Evolutionary conservation across 495 filamentous ascomycete species (phyloP).

Genomic region (Aspergillus biplanus): DNA sequence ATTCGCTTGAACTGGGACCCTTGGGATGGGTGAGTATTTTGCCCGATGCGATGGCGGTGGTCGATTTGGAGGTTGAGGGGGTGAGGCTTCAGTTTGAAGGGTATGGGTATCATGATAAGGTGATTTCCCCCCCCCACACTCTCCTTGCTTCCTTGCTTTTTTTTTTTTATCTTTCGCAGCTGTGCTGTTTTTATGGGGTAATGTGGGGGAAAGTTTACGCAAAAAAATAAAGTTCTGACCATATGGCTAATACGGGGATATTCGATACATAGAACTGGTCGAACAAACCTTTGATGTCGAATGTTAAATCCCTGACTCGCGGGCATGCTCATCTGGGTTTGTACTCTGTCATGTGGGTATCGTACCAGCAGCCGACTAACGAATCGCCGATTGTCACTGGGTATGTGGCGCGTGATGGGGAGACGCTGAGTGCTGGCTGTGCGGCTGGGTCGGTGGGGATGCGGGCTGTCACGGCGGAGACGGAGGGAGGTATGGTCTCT

Average conservation of each 20-base stretch:
- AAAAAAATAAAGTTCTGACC: too few relatives aligned
- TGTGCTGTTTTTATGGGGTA: neutral
- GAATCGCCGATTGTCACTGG: slow-evolving; percentile 23
- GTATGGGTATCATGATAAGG: slow-evolving; percentile 47
- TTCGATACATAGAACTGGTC: slow-evolving; percentile 13
- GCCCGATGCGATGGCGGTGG: slow-evolving; percentile 34
- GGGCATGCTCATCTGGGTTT: slow-evolving; percentile 42
- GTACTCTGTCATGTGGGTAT: slow-evolving; percentile 44
- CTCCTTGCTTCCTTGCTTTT: neutral
- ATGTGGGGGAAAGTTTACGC: too few relatives aligned
- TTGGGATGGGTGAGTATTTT: slow-evolving; percentile 44
- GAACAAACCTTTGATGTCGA: slow-evolving; percentile 26
- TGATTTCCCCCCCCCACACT: slow-evolving; percentile 10
- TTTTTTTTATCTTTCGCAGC: neutral
- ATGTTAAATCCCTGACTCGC: slow-evolving; percentile 38
- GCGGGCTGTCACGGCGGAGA: neutral
- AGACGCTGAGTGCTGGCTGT: slow-evolving; percentile 26
- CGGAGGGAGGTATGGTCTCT: neutral
- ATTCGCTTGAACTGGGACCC: slow-evolving; percentile 29
- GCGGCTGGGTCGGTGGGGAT: slow-evolving; percentile 18
- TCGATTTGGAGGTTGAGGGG: slow-evolving; percentile 35
- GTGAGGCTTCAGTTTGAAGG: slow-evolving; percentile 37
- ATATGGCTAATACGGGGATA: neutral
- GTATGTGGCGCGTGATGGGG: slow-evolving; percentile 35
- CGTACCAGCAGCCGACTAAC: slow-evolving; percentile 29